Conservation (phyloP, 2,329 filamentous ascomycete genomes). For the Nemania serpens region DNA sequence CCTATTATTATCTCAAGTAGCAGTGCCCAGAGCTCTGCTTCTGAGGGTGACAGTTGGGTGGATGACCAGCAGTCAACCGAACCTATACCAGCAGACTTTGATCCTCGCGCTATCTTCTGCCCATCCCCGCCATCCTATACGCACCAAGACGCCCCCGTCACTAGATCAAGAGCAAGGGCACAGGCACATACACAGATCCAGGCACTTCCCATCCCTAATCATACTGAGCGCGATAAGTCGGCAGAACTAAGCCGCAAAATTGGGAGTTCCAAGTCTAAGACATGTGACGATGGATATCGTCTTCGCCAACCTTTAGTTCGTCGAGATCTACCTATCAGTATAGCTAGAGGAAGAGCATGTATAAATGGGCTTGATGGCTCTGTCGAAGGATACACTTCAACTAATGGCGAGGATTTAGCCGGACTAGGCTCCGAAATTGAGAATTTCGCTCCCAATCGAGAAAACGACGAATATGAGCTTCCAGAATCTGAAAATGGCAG, state of each 20-base stretch:
- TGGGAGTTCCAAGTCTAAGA: neutral
- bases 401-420: neutral
- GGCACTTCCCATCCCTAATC: neutral
- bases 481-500: conserved; percentile 12
- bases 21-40: neutral
- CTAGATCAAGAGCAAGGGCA: conserved; percentile 10
- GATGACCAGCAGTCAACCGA: conserved; percentile 22
- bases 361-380: conserved; percentile 13
- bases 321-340: neutral
- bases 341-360: neutral
- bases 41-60: neutral
- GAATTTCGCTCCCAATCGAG: neutral
- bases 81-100: conserved; percentile 18
- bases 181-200: neutral
- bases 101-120: neutral
- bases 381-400: neutral
- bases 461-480: conserved; percentile 20
- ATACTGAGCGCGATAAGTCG: neutral
- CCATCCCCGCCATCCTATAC: conserved; percentile 1
- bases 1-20: neutral
- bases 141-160: neutral
- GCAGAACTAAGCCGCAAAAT: neutral
- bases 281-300: neutral
- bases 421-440: neutral
- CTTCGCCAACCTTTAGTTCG: neutral